Conservation (phyloP, 805 yeast genomes). For the Saturnispora ahearnii region DNA sequence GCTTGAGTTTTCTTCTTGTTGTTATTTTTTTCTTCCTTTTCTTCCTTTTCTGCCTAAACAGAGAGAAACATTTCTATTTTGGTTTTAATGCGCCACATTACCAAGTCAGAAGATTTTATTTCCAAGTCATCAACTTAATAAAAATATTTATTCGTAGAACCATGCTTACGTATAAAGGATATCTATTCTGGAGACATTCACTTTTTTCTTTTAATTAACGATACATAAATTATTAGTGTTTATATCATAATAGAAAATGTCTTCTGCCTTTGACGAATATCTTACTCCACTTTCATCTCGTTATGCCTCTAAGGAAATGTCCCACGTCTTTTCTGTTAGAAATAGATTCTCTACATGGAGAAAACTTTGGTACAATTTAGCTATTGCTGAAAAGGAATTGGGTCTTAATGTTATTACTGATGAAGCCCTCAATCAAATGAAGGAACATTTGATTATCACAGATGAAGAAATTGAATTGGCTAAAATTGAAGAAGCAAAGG, state of each 20-base stretch:
- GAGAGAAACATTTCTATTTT: too few species aligned
- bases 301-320: slow-evolving; percentile 97
- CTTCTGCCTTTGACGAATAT: slow-evolving; percentile 53
- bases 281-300: slow-evolving; percentile 91
- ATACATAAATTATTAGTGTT: background rate
- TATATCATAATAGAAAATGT: slow-evolving; percentile 1
- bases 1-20: too few species aligned
- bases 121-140: too few species aligned
- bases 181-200: background rate
- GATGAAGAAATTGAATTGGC: slow-evolving; percentile 91
- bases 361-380: slow-evolving; percentile 90
- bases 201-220: background rate
- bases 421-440: slow-evolving; percentile 86
- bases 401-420: slow-evolving; percentile 81
- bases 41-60: too few species aligned
- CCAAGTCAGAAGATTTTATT: too few species aligned
- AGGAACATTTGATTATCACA: slow-evolving; percentile 66
- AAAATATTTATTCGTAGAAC: too few species aligned
- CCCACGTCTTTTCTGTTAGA: slow-evolving; percentile 80
- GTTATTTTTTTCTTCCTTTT: too few species aligned
- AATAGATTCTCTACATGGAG: slow-evolving; percentile 98
- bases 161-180: too few species aligned
- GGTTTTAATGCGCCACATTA: too few species aligned
- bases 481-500: slow-evolving; percentile 89
- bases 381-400: slow-evolving; percentile 88